These are phyloP conservation scores for Sporothrix inflata DNA, from an alignment of 2,329 filamentous ascomycete genomes.

Conservation along the genomic window DNA sequence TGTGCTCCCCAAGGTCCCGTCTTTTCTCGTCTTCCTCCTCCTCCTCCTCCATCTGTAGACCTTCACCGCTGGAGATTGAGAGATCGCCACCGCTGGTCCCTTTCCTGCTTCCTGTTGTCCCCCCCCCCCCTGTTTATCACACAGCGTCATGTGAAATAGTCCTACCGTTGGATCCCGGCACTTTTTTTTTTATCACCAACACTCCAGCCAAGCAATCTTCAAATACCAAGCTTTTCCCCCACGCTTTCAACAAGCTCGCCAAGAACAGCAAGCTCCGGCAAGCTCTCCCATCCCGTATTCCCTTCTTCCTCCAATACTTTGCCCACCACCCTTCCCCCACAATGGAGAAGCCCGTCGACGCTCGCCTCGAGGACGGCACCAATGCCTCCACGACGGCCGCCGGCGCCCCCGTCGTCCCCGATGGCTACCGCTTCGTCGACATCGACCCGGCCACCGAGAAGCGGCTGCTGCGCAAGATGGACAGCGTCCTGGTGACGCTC, in stretches of 20 bases:
- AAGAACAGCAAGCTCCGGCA: too few species aligned
- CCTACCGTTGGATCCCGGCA: not conserved
- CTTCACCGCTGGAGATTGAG: too few species aligned
- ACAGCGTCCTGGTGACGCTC: constrained; percentile 40
- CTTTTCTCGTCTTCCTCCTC: too few species aligned
- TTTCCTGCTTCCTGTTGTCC: too few species aligned
- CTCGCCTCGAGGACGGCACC: constrained; percentile 16
- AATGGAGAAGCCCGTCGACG: constrained; percentile 27
- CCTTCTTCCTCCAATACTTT: not conserved
- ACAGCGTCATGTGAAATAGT: constrained; percentile 1
- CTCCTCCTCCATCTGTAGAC: too few species aligned
- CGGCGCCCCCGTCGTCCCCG: constrained; percentile 4
- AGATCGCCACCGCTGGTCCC: too few species aligned
- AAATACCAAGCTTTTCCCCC: constrained; percentile 1
- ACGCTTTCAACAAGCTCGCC: too few species aligned
- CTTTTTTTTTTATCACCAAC: not conserved
- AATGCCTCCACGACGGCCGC: not conserved
- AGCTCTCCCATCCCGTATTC: not conserved
- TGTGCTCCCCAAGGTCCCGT: not conserved
- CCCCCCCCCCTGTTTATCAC: too few species aligned
- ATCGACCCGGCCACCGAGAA: constrained; percentile 41
- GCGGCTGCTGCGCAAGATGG: constrained; percentile 43
- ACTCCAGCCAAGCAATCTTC: not conserved
- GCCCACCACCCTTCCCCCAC: not conserved
- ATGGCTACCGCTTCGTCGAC: constrained; percentile 28